Percentiles rank a stretch among this genome's conserved stretches.
Evolutionary conservation across 805 yeast genomes (phyloP).

Genomic region (Naumovozyma castellii): DNA sequence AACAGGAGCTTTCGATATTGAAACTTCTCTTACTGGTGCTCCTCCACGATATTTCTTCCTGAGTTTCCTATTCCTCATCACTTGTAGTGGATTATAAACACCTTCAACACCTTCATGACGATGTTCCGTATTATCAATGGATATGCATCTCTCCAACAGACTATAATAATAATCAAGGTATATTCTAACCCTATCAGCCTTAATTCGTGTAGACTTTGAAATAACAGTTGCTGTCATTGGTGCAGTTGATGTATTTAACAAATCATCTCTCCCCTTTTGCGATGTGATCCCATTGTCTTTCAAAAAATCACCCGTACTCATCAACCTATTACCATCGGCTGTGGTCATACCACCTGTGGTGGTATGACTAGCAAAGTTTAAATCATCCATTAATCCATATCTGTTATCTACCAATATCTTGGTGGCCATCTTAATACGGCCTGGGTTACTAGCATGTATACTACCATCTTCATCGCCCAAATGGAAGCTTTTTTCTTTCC

Average conservation of each 20-base stretch:
- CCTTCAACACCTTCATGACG: conserved; percentile 48
- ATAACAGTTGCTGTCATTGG: conserved; percentile 1
- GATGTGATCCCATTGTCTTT: neutral
- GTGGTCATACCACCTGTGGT: neutral
- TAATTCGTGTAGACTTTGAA: conserved; percentile 18
- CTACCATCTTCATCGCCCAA: neutral
- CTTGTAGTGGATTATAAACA: conserved; percentile 72
- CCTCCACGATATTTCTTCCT: conserved; percentile 38
- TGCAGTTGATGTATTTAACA: neutral
- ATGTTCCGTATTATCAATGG: conserved; percentile 13
- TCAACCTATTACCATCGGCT: neutral
- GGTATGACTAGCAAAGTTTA: conserved; percentile 14
- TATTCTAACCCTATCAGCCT: conserved; percentile 26
- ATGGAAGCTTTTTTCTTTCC: too few relatives aligned
- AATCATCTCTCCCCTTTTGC: neutral
- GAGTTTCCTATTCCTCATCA: conserved; percentile 61
- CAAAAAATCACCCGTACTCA: neutral
- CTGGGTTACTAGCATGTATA: neutral
- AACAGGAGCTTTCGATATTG: conserved; percentile 44
- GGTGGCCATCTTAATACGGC: conserved; percentile 16
- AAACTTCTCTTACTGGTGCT: conserved; percentile 35
- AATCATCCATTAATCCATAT: conserved; percentile 26
- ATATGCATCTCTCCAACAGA: conserved; percentile 36
- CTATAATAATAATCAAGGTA: conserved; percentile 42
- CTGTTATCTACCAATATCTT: conserved; percentile 22